Conservation (phyloP, 768 basidiomycete genomes). For the Panellus pusillus region DNA sequence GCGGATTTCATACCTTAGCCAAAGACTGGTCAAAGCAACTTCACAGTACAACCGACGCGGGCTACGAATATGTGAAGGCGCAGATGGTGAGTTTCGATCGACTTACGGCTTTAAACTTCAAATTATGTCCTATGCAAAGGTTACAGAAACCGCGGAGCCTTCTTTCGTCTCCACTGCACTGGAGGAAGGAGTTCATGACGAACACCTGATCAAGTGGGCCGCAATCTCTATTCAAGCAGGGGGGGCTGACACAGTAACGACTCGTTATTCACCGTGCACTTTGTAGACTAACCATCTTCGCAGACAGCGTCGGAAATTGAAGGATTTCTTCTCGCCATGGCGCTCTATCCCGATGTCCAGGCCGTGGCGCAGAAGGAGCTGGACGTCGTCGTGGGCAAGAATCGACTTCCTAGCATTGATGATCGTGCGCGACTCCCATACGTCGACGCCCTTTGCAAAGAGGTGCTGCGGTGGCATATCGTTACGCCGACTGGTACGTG, state of each 20-base stretch:
- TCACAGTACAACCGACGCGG: not conserved
- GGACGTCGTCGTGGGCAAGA: conserved; percentile 31
- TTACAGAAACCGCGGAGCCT: not conserved
- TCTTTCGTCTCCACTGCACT: conserved; percentile 8
- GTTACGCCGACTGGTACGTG: conserved; percentile 18
- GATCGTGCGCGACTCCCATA: conserved; percentile 21
- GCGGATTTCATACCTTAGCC: conserved; percentile 1
- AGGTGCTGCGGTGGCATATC: conserved; percentile 19
- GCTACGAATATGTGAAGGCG: not conserved
- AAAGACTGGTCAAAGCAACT: not conserved
- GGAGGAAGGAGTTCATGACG: not conserved
- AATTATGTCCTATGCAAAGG: not conserved
- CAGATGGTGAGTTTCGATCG: not conserved
- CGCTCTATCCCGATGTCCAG: conserved; percentile 30
- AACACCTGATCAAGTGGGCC: conserved; percentile 11
- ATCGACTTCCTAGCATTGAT: conserved; percentile 21
- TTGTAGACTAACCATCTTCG: not conserved
- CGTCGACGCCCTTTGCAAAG: conserved; percentile 21
- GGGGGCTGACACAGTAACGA: conserved; percentile 12
- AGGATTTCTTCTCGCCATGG: conserved; percentile 18
- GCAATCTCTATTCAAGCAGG: conserved; percentile 9
- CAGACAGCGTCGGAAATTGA: not conserved
- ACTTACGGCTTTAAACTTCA: not conserved
- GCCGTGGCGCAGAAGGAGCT: conserved; percentile 33
- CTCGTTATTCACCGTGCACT: not conserved